phyloP scores from a whole-genome alignment of 2,329 filamentous ascomycete genomes.

The Magnaporthales sp. region DNA sequence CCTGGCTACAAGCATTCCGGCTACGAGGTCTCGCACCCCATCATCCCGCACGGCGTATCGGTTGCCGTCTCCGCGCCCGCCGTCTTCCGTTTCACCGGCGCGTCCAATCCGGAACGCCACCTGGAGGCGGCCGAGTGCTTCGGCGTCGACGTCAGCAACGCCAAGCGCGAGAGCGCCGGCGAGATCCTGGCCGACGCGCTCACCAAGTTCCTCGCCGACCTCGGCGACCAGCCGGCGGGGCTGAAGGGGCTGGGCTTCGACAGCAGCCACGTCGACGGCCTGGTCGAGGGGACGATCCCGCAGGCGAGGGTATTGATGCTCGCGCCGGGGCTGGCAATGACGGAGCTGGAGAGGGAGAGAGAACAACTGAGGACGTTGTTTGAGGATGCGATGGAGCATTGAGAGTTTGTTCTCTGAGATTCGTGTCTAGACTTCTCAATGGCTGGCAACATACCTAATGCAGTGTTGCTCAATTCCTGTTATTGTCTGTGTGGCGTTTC shows the following conservation, averaged over 20 bases:
- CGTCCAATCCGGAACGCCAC: constrained; percentile 89
- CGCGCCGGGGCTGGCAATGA: constrained; percentile 64
- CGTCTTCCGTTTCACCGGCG: constrained; percentile 86
- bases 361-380: constrained; percentile 64
- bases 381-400: constrained; percentile 45
- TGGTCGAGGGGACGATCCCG: constrained; percentile 92
- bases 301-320: constrained; percentile 87
- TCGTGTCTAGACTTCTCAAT: too few relatives aligned
- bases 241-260: constrained; percentile 78
- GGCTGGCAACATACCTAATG: too few relatives aligned
- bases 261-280: constrained; percentile 61
- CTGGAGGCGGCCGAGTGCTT: constrained; percentile 83
- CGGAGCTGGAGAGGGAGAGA: constrained; percentile 60
- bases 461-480: too few relatives aligned
- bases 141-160: constrained; percentile 78
- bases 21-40: constrained; percentile 66
- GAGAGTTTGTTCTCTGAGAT: constrained; percentile 1
- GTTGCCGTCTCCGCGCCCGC: constrained; percentile 90
- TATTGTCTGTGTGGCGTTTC: too few relatives aligned
- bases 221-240: constrained; percentile 87
- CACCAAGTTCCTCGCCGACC: constrained; percentile 65
- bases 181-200: constrained; percentile 81
- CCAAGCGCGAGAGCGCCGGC: constrained; percentile 83
- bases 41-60: constrained; percentile 93
- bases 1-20: constrained; percentile 80